Evolutionary conservation across 148 eudicot genomes (phyloP), one percentile per base, ranked within the genome.

Genomic region (Heliosperma pusillum): DNA sequence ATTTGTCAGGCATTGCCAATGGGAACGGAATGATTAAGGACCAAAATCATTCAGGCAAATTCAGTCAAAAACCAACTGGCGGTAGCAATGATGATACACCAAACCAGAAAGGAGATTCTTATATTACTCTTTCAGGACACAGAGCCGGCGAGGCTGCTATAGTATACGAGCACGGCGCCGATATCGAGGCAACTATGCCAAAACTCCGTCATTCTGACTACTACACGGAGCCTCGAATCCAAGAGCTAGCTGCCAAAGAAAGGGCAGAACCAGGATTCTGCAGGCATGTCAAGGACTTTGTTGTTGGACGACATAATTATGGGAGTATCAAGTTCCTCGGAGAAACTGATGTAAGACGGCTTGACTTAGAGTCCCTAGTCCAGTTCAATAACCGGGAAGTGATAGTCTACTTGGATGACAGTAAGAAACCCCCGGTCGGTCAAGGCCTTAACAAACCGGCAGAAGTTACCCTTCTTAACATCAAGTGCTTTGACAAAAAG

Each of bases 371-470:
- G 80, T 82, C 91, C 8, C 88, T 92, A 9, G 29, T 96, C 70
- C 94, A 90, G 76, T 96, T 92, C 78, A 90, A 92, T 72, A 85
- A 92, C 63, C 83, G 93, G 6, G 97, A 92, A 74, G 99, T 96
- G 57, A 87, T 88, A 40, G 97, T 96, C 30, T 96, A 96, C 78
- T 76, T 87, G 91, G 97, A 96, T 60, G 97, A 92, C 76, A 86
- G 82, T 78, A 92, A 89, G 85, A 96, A 96, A 77, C 99, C 97
- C 55, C 94, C 99, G 2, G 89, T 92, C 55, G 97, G 99, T 57
- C 99, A 92, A 83, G 99, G 97, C 22, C 93, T 96, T 20, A 96
- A 96, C 82, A 96, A 96, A 79, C 85, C 92, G 26, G 97, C 97
- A 62, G 94, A 92, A 79, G 97, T 96, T 20, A 90, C 97, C 19